These are phyloP conservation scores for Quercus parvula DNA, from an alignment of 306 rosid genomes.

Conservation along the genomic window DNA sequence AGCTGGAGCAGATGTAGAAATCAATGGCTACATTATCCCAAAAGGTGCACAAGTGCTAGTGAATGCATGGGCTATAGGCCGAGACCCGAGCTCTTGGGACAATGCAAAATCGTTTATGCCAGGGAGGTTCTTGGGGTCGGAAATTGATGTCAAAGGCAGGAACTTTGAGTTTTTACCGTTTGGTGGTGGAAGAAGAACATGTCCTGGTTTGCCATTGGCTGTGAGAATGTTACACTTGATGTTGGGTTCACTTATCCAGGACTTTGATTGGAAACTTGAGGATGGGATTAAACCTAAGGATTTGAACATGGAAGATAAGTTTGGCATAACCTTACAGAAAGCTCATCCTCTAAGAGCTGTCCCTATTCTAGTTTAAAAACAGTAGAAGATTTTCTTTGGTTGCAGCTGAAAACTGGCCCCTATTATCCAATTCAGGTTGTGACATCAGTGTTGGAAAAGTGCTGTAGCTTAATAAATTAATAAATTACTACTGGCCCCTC, in stretches of 20 bases:
- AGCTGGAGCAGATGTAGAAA: slow-evolving; percentile 15
- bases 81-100: too few relatives aligned
- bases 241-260: slow-evolving; percentile 47
- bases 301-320: slow-evolving; percentile 50
- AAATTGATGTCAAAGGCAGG: slow-evolving; percentile 39
- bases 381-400: too few relatives aligned
- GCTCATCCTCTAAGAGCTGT: slow-evolving; percentile 37
- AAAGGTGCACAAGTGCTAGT: slow-evolving; percentile 24
- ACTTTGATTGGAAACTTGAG: slow-evolving; percentile 59
- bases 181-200: slow-evolving; percentile 45
- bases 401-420: too few relatives aligned
- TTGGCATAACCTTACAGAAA: slow-evolving; percentile 41
- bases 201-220: slow-evolving; percentile 49
- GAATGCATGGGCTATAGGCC: slow-evolving; percentile 27
- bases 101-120: slow-evolving; percentile 31
- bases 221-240: slow-evolving; percentile 40
- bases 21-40: slow-evolving; percentile 13
- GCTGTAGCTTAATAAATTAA: too few relatives aligned
- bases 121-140: slow-evolving; percentile 46
- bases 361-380: slow-evolving; percentile 12
- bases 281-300: slow-evolving; percentile 24
- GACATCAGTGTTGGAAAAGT: too few relatives aligned
- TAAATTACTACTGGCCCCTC: too few relatives aligned
- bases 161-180: slow-evolving; percentile 51
- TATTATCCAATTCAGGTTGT: too few relatives aligned